Conservation (phyloP, 106 monocot species). For the Platanthera zijinensis region DNA sequence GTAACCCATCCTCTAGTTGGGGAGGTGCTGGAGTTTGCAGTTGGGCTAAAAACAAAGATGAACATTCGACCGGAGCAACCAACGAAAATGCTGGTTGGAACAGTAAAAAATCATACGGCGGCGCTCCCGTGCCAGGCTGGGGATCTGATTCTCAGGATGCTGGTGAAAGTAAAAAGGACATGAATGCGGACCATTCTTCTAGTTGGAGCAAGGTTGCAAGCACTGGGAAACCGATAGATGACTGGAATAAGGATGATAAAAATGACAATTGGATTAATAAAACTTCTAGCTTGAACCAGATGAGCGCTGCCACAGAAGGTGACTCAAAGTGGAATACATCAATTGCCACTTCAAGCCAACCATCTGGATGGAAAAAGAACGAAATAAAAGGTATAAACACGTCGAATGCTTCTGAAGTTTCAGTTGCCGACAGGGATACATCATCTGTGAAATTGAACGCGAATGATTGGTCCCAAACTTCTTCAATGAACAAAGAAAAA, state of each 20-base stretch:
- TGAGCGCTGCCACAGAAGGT: neutral
- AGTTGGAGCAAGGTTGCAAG: neutral
- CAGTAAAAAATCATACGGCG: neutral
- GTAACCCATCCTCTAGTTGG: neutral
- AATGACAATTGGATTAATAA: constrained; percentile 5
- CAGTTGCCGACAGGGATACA: constrained; percentile 3
- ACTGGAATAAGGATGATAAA: neutral
- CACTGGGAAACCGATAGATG: neutral
- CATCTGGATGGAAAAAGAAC: too few relatives aligned
- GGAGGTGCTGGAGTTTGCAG: neutral
- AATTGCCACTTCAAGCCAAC: too few relatives aligned
- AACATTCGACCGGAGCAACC: neutral
- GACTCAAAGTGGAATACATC: neutral
- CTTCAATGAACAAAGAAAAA: constrained; percentile 5
- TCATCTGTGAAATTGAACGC: neutral
- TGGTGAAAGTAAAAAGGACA: constrained; percentile 5
- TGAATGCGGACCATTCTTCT: neutral
- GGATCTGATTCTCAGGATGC: constrained; percentile 5
- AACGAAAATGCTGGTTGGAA: constrained; percentile 2
- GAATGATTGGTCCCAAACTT: neutral
- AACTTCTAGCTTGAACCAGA: neutral
- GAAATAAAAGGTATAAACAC: neutral
- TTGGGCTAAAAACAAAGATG: neutral
- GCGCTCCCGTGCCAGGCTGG: neutral
- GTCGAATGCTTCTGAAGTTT: neutral